Base-by-base conservation (phyloP, 192 early-diverging fungal species). In the Rhizophagus sp. region DNA sequence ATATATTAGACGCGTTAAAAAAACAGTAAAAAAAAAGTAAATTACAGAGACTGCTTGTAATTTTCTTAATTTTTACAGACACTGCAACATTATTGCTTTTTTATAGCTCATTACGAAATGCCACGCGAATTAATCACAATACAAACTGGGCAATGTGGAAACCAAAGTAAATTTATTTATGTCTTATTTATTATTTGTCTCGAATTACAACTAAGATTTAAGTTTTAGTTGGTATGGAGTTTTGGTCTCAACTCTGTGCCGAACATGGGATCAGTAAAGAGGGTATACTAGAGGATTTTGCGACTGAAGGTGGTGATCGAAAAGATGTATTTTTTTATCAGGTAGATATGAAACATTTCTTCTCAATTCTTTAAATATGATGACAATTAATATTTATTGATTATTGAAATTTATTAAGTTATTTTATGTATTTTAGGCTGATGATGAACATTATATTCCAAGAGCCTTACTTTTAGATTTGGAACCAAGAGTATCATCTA, bases 311-410 rank as follows among this genome's bases (percentile, higher is more conserved):
- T 27, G 93, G 89, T 15, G 97, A 99, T 88, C 84, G 97, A 75
- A 99, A 99, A 83, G 97, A 99, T 82, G 97, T 99, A 11, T 99
- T 99, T 80, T 99, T 99, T 83, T 99, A 99, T 84, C 97, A 99
- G 88, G 94, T 92, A 79, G 47, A 25, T 75, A 62, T 52, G 0
- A 73, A 36, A 4, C 4, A 10, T 33, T 36, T 36, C 34, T 83
- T 78, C 17, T 34, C 13, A 11, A 41, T 50, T 49, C 30, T 33
- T 27, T 24, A 22, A 63, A 27, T 33, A n/a, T n/a, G n/a, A 25
- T 22, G 22, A 19, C 34, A 11, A 33, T 12, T 4, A 36, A 4
- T 36, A 36, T 36, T 41, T 41, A 8, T 41, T 41, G 39, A 41
- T 7, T 0, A 41, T 41, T 41, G 39, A 41, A 41, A 41, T 41